These are phyloP conservation scores for Groenewaldozyma salmanticensis DNA, from an alignment of 805 yeast species.

Conservation along the genomic window DNA sequence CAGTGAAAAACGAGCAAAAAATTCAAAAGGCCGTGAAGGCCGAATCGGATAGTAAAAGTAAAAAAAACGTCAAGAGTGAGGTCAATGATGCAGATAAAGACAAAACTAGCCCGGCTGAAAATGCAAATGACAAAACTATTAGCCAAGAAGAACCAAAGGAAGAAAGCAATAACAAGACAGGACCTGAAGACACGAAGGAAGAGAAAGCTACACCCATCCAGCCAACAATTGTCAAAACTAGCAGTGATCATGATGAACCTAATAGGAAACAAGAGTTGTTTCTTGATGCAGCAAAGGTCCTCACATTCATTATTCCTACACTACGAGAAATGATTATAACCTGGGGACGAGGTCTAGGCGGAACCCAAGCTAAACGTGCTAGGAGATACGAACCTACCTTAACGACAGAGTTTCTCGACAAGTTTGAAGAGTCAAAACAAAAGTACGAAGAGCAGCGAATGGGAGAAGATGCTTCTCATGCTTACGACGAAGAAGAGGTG, in stretches of 20 bases:
- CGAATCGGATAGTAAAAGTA: conserved; percentile 1
- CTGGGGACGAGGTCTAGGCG: conserved; percentile 72
- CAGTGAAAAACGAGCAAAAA: neutral
- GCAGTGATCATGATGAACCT: conserved; percentile 11
- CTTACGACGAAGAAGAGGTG: conserved; percentile 1
- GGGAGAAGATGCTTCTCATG: conserved; percentile 5
- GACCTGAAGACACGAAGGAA: neutral
- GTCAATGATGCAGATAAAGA: conserved; percentile 4
- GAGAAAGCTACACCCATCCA: conserved; percentile 3
- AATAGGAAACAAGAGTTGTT: conserved; percentile 21
- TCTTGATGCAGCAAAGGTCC: conserved; percentile 25
- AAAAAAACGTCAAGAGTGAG: conserved; percentile 4
- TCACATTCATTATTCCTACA: conserved; percentile 61
- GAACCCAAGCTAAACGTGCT: conserved; percentile 44
- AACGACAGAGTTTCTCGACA: conserved; percentile 61
- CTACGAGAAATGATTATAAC: conserved; percentile 57
- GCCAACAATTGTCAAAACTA: conserved; percentile 3
- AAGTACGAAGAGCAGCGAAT: conserved; percentile 5
- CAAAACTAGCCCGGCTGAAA: neutral
- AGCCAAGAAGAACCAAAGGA: conserved; percentile 1
- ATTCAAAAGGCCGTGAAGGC: conserved; percentile 2
- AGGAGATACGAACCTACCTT: conserved; percentile 58
- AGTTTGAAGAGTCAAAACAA: conserved; percentile 45
- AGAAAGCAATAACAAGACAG: neutral
- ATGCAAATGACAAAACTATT: conserved; percentile 1